Evolutionary conservation across 257 asterid genomes (phyloP).

Genomic region (Striga asiatica): DNA sequence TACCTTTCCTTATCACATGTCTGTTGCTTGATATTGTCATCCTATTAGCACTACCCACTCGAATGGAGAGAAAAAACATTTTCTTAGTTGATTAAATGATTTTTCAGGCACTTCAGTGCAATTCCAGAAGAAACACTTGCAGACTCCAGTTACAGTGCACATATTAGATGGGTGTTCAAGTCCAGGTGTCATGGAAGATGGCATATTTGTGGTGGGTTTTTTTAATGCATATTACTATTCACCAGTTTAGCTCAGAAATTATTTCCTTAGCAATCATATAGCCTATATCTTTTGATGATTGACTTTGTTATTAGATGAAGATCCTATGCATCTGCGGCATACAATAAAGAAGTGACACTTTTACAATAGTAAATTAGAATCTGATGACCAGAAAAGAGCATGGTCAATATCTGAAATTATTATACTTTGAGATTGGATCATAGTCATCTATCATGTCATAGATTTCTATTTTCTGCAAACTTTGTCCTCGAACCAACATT

Average conservation of each 20-base stretch:
- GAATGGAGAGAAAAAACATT: conserved; percentile 3
- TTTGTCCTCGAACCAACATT: conserved; percentile 1
- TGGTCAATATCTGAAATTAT: conserved; percentile 1
- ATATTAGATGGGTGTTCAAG: conserved; percentile 22
- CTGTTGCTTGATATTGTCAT: conserved; percentile 7
- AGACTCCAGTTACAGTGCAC: conserved; percentile 20
- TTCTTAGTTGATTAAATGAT: conserved; percentile 18
- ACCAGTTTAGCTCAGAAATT: neutral
- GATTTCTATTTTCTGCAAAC: neutral
- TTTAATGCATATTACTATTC: conserved; percentile 16
- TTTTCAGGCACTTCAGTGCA: conserved; percentile 28
- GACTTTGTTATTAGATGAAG: conserved; percentile 8
- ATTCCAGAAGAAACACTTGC: conserved; percentile 18
- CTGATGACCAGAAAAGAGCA: neutral
- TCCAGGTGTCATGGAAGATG: conserved; percentile 25
- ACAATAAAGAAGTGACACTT: neutral
- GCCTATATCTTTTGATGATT: conserved; percentile 8
- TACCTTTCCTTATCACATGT: conserved; percentile 20
- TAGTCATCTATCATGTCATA: neutral
- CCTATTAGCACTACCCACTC: conserved; percentile 6
- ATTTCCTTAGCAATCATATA: neutral
- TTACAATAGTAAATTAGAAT: conserved; percentile 8
- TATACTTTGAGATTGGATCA: conserved; percentile 8
- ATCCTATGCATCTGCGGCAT: conserved; percentile 1
- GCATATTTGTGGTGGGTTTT: conserved; percentile 37